A percentile compares a stretch with the other conserved stretches of the same genome.
These are phyloP conservation scores for Coemansia sp. DNA, from an alignment of 192 early-diverging fungal species.

Conservation along the genomic window DNA sequence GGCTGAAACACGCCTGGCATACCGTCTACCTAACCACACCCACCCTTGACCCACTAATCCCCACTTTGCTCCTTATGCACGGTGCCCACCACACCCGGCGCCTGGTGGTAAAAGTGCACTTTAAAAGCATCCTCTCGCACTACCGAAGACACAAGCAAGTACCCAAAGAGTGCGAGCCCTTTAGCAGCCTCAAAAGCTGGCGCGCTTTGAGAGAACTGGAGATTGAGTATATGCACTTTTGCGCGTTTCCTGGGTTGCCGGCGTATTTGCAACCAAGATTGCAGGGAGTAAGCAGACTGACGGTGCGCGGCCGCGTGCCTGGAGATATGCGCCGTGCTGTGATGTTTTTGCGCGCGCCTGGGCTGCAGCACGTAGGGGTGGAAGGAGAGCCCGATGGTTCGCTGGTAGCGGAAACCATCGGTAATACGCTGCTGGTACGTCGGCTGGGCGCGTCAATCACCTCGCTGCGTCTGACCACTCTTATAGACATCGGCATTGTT, in stretches of 20 bases:
- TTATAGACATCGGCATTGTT: conserved; percentile 37
- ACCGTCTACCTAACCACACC: conserved; percentile 34
- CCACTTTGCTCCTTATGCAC: conserved; percentile 9
- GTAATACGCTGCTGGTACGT: conserved; percentile 23
- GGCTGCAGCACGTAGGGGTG: conserved; percentile 22
- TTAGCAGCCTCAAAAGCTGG: conserved; percentile 33
- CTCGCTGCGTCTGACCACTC: conserved; percentile 22
- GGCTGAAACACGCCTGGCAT: conserved; percentile 38
- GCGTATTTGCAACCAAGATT: conserved; percentile 41
- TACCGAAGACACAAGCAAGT: conserved; percentile 38
- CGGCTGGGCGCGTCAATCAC: conserved; percentile 8
- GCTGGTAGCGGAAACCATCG: conserved; percentile 14
- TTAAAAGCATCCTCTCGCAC: conserved; percentile 33
- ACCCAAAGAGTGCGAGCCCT: conserved; percentile 41
- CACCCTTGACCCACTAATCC: neutral
- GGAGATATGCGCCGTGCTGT: conserved; percentile 44
- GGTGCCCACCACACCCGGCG: conserved; percentile 27
- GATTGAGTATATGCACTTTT: conserved; percentile 43
- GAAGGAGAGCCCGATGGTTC: conserved; percentile 33
- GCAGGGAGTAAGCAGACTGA: conserved; percentile 21
- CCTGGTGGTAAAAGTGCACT: conserved; percentile 30
- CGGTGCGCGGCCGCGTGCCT: conserved; percentile 34
- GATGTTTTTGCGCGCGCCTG: conserved; percentile 22
- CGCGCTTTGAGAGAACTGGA: conserved; percentile 31
- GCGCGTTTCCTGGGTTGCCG: conserved; percentile 46